These are phyloP conservation scores for Agaricus bisporus DNA, from an alignment of 768 basidiomycete species.

Conservation along the genomic window DNA sequence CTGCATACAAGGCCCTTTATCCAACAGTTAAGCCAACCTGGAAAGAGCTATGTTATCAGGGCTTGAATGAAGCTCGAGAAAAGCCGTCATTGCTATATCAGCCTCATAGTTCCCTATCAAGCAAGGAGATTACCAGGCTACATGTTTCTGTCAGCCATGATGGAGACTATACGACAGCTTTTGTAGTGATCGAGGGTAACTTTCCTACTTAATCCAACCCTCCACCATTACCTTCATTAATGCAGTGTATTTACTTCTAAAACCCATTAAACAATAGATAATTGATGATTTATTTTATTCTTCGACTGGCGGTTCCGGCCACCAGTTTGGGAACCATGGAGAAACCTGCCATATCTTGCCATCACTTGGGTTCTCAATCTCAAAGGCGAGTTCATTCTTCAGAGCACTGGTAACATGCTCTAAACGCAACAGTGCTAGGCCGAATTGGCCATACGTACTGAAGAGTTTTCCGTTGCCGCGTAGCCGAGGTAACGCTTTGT, in stretches of 20 bases:
- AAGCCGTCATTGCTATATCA: conserved; percentile 40
- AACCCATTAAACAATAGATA: too few species aligned
- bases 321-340: conserved; percentile 68
- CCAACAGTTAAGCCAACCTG: conserved; percentile 57
- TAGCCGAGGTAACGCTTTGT: conserved; percentile 38
- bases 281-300: not conserved
- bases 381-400: conserved; percentile 37
- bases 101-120: conserved; percentile 21
- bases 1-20: conserved; percentile 80
- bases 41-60: conserved; percentile 62
- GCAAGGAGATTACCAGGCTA: conserved; percentile 29
- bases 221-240: too few species aligned
- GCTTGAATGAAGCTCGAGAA: conserved; percentile 20
- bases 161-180: conserved; percentile 67
- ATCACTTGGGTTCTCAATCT: conserved; percentile 29
- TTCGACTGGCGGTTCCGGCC: conserved; percentile 23
- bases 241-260: too few species aligned
- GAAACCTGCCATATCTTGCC: conserved; percentile 37
- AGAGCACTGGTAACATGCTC: conserved; percentile 62
- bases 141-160: conserved; percentile 81
- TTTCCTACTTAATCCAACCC: not conserved
- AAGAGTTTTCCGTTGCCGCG: conserved; percentile 76
- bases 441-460: conserved; percentile 50
- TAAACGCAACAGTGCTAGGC: conserved; percentile 73
- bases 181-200: conserved; percentile 55